phyloP scores from a whole-genome alignment of 2,329 filamentous ascomycete genomes.

The Eurotiales sp. region DNA sequence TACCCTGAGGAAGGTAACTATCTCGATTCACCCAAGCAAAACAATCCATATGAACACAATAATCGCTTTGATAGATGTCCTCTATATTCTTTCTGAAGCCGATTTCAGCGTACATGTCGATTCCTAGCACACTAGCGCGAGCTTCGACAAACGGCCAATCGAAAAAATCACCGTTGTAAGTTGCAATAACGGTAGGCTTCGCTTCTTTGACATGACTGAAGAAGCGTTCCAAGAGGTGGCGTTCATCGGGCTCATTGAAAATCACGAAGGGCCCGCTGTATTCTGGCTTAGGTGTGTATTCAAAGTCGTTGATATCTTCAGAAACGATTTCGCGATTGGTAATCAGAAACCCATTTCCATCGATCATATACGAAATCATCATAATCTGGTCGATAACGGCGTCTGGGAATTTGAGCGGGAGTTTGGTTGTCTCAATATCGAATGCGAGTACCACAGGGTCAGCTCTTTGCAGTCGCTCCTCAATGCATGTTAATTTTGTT shows the following conservation, averaged over 20 bases:
- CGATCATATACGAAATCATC: constrained; percentile 99
- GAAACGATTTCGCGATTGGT: constrained; percentile 97
- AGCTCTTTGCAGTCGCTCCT: constrained; percentile 81
- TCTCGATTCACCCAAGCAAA: constrained; percentile 99
- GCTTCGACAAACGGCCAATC: constrained; percentile 99
- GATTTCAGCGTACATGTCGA: constrained; percentile 99
- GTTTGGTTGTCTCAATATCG: constrained; percentile 96
- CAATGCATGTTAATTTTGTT: constrained; percentile 77
- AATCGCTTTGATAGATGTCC: constrained; percentile 92
- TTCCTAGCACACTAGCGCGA: constrained; percentile 85
- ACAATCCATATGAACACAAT: constrained; percentile 98
- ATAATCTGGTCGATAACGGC: constrained; percentile 93
- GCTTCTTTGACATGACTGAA: constrained; percentile 95
- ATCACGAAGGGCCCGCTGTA: constrained; percentile 95
- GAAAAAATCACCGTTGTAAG: constrained; percentile 99
- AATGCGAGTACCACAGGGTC: constrained; percentile 99
- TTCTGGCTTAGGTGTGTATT: constrained; percentile 96
- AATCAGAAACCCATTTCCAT: constrained; percentile 95
- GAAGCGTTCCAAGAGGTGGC: constrained; percentile 81
- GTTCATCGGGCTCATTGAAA: constrained; percentile 96
- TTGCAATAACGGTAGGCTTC: constrained; percentile 91
- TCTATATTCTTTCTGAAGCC: constrained; percentile 94
- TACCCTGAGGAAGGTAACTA: constrained; percentile 94
- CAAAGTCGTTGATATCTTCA: constrained; percentile 95
- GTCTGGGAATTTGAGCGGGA: constrained; percentile 95